Conservation (phyloP, 345 rosid genomes). For the Camelina neglecta region DNA sequence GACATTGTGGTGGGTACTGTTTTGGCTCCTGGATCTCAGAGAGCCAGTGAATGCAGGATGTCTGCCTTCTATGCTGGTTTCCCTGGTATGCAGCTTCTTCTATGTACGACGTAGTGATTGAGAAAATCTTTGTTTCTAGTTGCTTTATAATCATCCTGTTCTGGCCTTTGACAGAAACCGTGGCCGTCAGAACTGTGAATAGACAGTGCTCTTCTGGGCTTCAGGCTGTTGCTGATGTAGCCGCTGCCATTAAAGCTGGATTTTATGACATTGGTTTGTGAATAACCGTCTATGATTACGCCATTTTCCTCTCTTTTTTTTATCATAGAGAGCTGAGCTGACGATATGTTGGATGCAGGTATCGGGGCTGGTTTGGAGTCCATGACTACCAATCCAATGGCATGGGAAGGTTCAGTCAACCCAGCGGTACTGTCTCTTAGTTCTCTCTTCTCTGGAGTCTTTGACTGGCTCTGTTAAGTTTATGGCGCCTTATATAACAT, state of each 20-base stretch:
- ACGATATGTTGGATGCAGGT: conserved; percentile 50
- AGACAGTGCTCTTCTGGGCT: conserved; percentile 99
- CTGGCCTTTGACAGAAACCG: conserved; percentile 63
- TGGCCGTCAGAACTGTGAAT: conserved; percentile 91
- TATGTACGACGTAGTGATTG: neutral
- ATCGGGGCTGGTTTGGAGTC: conserved; percentile 99
- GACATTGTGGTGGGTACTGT: conserved; percentile 99
- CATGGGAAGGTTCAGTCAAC: conserved; percentile 91
- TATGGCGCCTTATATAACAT: neutral
- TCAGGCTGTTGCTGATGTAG: conserved; percentile 99
- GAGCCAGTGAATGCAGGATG: conserved; percentile 99
- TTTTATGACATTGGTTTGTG: conserved; percentile 89
- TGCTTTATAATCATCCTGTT: conserved; percentile 22
- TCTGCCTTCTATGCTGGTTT: conserved; percentile 99
- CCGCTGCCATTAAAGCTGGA: conserved; percentile 97
- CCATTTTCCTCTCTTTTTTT: neutral
- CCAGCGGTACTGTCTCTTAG: conserved; percentile 63
- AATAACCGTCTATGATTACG: neutral
- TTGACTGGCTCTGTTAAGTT: neutral
- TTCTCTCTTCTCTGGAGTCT: conserved; percentile 11
- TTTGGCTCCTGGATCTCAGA: conserved; percentile 92
- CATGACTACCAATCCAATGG: conserved; percentile 90
- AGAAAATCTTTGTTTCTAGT: neutral
- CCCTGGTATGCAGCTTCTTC: conserved; percentile 65
- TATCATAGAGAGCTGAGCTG: conserved; percentile 14